Percentiles rank a stretch among this genome's conserved stretches.
phyloP scores from a whole-genome alignment of 2,329 filamentous ascomycete genomes.

The Clarireedia hainanense region DNA sequence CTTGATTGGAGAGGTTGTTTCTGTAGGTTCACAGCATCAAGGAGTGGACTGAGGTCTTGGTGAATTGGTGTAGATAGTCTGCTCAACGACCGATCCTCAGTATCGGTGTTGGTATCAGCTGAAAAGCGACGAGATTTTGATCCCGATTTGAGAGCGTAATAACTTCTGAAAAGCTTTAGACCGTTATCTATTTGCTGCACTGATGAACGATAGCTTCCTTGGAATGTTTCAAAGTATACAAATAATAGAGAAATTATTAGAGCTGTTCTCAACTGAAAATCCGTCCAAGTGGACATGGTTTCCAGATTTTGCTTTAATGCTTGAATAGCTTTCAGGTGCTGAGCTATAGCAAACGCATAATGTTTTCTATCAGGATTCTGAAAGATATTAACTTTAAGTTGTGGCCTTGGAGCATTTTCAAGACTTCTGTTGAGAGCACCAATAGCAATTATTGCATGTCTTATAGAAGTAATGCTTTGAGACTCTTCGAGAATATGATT shows the following conservation, averaged over 20 bases:
- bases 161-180: slow-evolving; percentile 44
- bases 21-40: not conserved
- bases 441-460: slow-evolving; percentile 58
- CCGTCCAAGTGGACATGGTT: slow-evolving; percentile 33
- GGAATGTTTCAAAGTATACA: slow-evolving; percentile 26
- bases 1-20: slow-evolving; percentile 17
- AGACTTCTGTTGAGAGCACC: slow-evolving; percentile 59
- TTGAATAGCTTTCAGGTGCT: slow-evolving; percentile 51
- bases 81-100: not conserved
- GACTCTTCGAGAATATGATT: slow-evolving; percentile 53
- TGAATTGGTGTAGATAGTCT: not conserved
- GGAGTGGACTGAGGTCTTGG: not conserved
- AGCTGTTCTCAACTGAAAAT: slow-evolving; percentile 33
- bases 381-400: slow-evolving; percentile 29
- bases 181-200: slow-evolving; percentile 54
- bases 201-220: slow-evolving; percentile 46
- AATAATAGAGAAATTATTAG: slow-evolving; percentile 27
- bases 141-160: slow-evolving; percentile 21
- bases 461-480: slow-evolving; percentile 50
- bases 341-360: slow-evolving; percentile 50
- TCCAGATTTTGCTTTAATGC: slow-evolving; percentile 36
- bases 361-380: slow-evolving; percentile 39
- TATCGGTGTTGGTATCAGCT: not conserved
- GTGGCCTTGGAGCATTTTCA: slow-evolving; percentile 31
- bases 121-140: slow-evolving; percentile 11